Conservation (phyloP, 331 rosid species). For the Arachis monticola region DNA sequence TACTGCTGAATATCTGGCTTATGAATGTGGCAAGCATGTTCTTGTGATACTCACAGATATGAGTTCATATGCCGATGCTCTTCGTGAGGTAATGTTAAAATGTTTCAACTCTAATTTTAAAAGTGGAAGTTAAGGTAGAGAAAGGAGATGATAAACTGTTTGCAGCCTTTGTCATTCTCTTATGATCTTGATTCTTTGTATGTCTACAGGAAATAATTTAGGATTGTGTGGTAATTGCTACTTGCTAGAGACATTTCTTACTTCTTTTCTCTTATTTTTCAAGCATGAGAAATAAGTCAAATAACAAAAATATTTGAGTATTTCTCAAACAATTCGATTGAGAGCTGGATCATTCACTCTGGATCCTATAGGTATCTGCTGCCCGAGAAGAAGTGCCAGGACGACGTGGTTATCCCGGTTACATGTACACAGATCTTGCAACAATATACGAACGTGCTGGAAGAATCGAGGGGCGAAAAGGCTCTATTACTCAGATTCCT, state of each 20-base stretch:
- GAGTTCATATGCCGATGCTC: constrained; percentile 99
- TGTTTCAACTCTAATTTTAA: constrained; percentile 9
- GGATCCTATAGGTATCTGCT: constrained; percentile 84
- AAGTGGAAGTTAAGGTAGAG: constrained; percentile 14
- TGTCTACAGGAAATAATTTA: constrained; percentile 25
- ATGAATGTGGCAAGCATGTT: constrained; percentile 99
- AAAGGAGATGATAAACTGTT: neutral
- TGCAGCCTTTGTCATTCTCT: constrained; percentile 6
- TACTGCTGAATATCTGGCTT: constrained; percentile 98
- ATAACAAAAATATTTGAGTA: neutral
- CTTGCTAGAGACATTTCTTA: neutral
- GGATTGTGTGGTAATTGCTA: constrained; percentile 9
- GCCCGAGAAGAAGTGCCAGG: constrained; percentile 99
- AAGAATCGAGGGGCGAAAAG: constrained; percentile 95
- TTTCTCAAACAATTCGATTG: constrained; percentile 20
- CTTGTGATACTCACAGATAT: constrained; percentile 98
- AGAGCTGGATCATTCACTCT: constrained; percentile 30
- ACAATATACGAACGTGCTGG: constrained; percentile 99
- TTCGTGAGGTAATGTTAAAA: constrained; percentile 81
- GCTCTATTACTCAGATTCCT: constrained; percentile 98
- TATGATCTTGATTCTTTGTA: constrained; percentile 25
- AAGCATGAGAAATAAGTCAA: constrained; percentile 28
- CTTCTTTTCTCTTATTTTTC: neutral
- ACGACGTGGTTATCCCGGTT: constrained; percentile 99
- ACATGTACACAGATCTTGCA: constrained; percentile 99